Evolutionary conservation across 208 protist genomes (phyloP), one percentile per base, ranked within the genome.

Genomic region (Balamuthia mandrillaris): DNA sequence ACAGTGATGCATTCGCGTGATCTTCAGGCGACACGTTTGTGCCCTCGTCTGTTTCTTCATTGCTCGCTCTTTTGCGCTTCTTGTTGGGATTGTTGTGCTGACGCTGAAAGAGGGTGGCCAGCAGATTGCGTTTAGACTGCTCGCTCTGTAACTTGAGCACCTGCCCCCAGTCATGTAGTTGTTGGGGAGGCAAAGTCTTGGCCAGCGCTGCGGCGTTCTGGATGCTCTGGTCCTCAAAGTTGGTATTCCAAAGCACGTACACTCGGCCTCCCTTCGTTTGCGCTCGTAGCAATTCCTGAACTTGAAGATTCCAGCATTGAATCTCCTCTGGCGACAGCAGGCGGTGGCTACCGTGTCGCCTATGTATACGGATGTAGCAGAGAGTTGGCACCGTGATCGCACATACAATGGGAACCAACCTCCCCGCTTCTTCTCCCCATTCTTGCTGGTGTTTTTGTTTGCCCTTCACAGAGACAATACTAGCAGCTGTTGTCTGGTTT

Each of bases 161-260:
- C n/a, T n/a, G n/a, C n/a, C n/a, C n/a, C n/a, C n/a, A n/a, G n/a
- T n/a, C n/a, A n/a, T n/a, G n/a, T n/a, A n/a, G n/a, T n/a, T n/a
- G n/a, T n/a, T n/a, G n/a, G n/a, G n/a, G n/a, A n/a, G n/a, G n/a
- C n/a, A n/a, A n/a, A n/a, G n/a, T n/a, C 16, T 65, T 31, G 1
- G 74, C 74, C 18, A 82, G 47, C 31, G 44, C 39, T 6, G n/a
- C 51, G 5, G 74, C 74, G 54, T 82, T 82, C 5, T 66, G 47
- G n/a, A 82, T 82, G 74, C 74, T 42, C 54, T 82, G 74, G 39
- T 82, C 74, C 39, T 82, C 74, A 29, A 45, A 82, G 54, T 82
- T 82, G 33, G 74, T 66, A 52, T 82, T 82, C 74, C 74, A n/a
- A 27, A 82, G 74, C 58, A 52, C 16, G 9, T 4, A 27, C 74